Conservation (phyloP, 331 rosid genomes). For the Arachis monticola region DNA sequence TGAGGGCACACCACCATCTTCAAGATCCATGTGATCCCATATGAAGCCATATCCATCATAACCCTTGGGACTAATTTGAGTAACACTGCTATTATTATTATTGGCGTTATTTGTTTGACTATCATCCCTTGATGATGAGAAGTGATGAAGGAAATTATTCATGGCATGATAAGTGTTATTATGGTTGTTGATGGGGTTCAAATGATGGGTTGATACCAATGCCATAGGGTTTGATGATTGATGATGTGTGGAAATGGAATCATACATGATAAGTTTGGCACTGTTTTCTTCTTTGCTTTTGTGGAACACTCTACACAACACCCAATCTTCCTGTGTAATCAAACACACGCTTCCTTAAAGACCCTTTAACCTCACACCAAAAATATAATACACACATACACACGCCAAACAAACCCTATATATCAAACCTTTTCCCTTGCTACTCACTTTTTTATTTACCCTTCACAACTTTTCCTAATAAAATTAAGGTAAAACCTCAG, state of each 20-base stretch:
- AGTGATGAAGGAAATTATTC: constrained; percentile 57
- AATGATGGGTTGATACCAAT: constrained; percentile 41
- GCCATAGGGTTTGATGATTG: constrained; percentile 47
- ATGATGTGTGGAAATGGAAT: constrained; percentile 37
- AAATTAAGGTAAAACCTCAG: too few relatives aligned
- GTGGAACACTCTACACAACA: constrained; percentile 88
- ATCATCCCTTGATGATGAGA: constrained; percentile 44
- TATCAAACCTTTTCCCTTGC: neutral
- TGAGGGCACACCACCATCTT: constrained; percentile 47
- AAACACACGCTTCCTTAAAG: constrained; percentile 31
- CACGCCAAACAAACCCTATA: neutral
- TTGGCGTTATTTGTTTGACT: neutral
- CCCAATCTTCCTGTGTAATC: constrained; percentile 89
- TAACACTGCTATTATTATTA: constrained; percentile 1
- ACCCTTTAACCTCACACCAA: constrained; percentile 33
- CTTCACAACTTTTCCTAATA: too few relatives aligned
- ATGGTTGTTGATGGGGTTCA: constrained; percentile 28
- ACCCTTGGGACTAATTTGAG: constrained; percentile 46
- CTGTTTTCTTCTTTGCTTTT: constrained; percentile 62
- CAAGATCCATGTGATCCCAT: constrained; percentile 72
- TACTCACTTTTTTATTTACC: too few relatives aligned
- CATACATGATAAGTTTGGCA: constrained; percentile 43
- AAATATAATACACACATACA: neutral
- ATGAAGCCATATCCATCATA: constrained; percentile 64
- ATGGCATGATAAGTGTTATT: constrained; percentile 35